Base-by-base conservation (phyloP, 1,139 yeast species). In the Groenewaldozyma sp. region DNA sequence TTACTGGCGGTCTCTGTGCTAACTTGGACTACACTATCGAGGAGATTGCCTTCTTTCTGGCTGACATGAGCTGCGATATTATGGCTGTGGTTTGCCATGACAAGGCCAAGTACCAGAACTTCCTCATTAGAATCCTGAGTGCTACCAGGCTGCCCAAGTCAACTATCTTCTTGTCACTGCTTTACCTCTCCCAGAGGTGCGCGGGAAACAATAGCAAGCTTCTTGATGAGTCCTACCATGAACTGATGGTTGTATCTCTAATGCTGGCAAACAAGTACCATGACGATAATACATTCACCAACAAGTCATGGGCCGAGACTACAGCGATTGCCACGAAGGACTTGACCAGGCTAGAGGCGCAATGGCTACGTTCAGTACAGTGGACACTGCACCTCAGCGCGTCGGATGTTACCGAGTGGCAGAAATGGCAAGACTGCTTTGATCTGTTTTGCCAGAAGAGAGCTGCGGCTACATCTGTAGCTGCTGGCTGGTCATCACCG, bases 261-360 rank as follows among this genome's bases (percentile, higher is more conserved):
- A 74, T 91, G 31, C 68, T 91, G 47, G 94, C 96, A 34, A 91
- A 91, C 66, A 91, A 91, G 63, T 84, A 87, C 60, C 87, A 88
- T 58, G 97, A 91, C 61, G 98, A 91, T 65, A 87, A 88, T 63
- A 91, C 97, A 20, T 91, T 91, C 56, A 87, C 95, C 45, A 91
- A 88, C 64, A 78, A 78, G 56, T 86, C 95, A 7, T 91, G 98
- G 98, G 74, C 87, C 35, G 91, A 87, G 42, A 97, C 96, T 18
- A 83, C 96, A 11, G 94, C 94, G 20, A 71, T 91, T 47, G 65
- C 74, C 13, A 69, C 84, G 40, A 54, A 54, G 2, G 64, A 70
- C 29, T 68, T 91, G 46, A 86, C 88, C 53, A 56, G 61, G 19
- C 67, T 75, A 48, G 98, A 91, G 65, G 73, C 73, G 43, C 68